Conservation (phyloP, 306 rosid genomes). For the Trifolium pratense region DNA sequence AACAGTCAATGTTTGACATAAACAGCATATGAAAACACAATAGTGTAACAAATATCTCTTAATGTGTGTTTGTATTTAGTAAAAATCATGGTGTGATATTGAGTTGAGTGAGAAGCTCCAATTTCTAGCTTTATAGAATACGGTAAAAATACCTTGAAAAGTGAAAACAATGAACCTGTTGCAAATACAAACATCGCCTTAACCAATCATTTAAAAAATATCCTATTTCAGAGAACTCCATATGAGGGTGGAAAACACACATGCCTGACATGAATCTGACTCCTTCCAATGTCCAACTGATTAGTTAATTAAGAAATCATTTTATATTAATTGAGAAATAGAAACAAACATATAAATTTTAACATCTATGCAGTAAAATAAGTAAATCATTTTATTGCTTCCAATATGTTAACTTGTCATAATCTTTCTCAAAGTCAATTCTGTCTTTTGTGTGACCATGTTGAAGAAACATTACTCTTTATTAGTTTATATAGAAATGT, state of each 20-base stretch:
- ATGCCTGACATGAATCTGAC: not conserved
- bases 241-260: not conserved
- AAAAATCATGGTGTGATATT: not conserved
- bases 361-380: not conserved
- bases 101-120: not conserved
- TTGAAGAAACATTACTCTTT: not conserved
- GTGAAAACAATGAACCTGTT: not conserved
- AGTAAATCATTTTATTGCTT: not conserved
- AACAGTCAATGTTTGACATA: not conserved
- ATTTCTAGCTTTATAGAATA: not conserved
- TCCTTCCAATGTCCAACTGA: not conserved
- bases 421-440: not conserved
- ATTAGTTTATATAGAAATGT: not conserved
- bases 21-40: not conserved
- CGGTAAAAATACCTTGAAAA: not conserved
- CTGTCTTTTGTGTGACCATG: constrained; percentile 9
- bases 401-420: not conserved
- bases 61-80: not conserved
- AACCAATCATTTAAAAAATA: not conserved
- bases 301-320: constrained; percentile 12
- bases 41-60: not conserved
- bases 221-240: not conserved
- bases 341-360: not conserved
- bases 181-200: not conserved
- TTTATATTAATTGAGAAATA: not conserved